Base-by-base conservation (phyloP, 2,329 filamentous ascomycete genomes). In the Claviceps sp. region DNA sequence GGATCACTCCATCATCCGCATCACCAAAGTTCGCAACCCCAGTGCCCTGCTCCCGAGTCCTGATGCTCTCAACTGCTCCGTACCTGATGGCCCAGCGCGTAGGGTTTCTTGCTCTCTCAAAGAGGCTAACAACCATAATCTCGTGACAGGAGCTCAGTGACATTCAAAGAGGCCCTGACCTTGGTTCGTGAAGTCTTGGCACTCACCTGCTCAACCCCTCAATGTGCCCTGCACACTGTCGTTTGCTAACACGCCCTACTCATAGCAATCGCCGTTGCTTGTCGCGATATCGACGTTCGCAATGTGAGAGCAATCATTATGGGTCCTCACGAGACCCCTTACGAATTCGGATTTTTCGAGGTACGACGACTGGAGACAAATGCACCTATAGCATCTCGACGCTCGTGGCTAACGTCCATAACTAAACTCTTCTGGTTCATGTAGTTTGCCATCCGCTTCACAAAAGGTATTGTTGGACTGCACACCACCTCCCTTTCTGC, bases 341-440 rank as follows among this genome's bases (percentile, higher is more conserved):
- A 98, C 67, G 90, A 96, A 67, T 96, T 94, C 63, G 93, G 93
- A 3, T 96, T 96, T 70, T 97, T 95, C 64, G 89, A 97, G 77
- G 89, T 93, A 66, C 54, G 74, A 64, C 51, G 59, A 14, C 16
- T 40, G n/a, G 2, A 13, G 37, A 43, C 22, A 46, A 14, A 11
- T 13, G 9, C 43, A 37, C 22, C 17, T 47, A 45, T n/a, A 17
- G 14, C 37, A 16, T n/a, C n/a, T 40, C n/a, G n/a, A n/a, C n/a
- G n/a, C n/a, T n/a, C 14, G 6, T 8, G 26, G 16, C 22, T 29
- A 6, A 20, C 20, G 4, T 29, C 38, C 11, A 34, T 20, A n/a
- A 34, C 47, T 40, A 11, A 40, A 29, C 37, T 49, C 45, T 42
- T 11, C 22, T 42, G 37, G 5, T 49, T 3, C 37, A 29, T 49